These are phyloP conservation scores for Acer negundo DNA, from an alignment of 345 rosid genomes.

Conservation along the genomic window DNA sequence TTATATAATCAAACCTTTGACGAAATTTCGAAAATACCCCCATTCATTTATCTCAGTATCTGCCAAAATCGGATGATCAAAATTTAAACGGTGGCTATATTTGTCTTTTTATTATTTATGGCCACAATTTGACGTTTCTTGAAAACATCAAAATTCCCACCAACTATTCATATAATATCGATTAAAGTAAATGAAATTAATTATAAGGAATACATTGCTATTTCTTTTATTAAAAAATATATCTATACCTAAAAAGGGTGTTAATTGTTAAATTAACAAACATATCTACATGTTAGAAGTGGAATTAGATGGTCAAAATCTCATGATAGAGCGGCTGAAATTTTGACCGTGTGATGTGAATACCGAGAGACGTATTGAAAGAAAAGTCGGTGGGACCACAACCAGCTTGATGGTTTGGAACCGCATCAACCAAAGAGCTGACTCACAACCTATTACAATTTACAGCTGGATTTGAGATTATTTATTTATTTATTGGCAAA, in stretches of 20 bases:
- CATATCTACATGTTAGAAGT: background rate
- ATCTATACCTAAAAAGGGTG: background rate
- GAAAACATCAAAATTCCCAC: background rate
- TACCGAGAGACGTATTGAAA: conserved; percentile 21
- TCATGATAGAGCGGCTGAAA: background rate
- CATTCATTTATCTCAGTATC: background rate
- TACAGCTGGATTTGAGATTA: conserved; percentile 5
- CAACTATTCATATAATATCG: background rate
- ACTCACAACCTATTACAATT: conserved; percentile 21
- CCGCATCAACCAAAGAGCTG: conserved; percentile 26
- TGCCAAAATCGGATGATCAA: background rate
- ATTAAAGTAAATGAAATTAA: too few species aligned
- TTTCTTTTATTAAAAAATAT: background rate
- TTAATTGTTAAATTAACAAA: background rate
- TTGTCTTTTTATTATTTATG: background rate
- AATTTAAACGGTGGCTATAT: background rate
- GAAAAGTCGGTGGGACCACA: conserved; percentile 32
- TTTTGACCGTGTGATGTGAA: conserved; percentile 32
- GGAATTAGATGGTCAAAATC: conserved; percentile 26
- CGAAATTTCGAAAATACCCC: background rate
- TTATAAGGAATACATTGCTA: too few species aligned
- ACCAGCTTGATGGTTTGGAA: conserved; percentile 24
- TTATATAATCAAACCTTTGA: background rate
- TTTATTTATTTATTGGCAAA: background rate
- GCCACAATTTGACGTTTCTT: conserved; percentile 1